Percentiles rank a stretch among this genome's conserved stretches.
Evolutionary conservation across 148 eudicot genomes (phyloP).

Genomic region (Oxyria digyna): DNA sequence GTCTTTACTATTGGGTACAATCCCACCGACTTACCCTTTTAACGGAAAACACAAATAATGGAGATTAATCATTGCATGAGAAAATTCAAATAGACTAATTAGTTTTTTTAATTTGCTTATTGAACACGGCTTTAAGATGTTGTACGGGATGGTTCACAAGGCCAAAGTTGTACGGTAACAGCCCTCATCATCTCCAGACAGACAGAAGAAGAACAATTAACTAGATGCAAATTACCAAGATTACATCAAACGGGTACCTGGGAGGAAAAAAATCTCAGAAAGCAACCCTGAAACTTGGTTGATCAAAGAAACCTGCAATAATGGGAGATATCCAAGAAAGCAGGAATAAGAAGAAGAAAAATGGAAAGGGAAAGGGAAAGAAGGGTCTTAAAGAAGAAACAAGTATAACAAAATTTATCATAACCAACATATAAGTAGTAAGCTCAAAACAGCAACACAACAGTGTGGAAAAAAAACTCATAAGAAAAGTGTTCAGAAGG

Average conservation of each 20-base stretch:
- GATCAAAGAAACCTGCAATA: not conserved
- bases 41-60: constrained; percentile 5
- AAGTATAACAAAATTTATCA: not conserved
- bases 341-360: constrained; percentile 8
- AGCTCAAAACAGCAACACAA: not conserved
- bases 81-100: not conserved
- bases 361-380: not conserved
- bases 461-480: not conserved
- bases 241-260: not conserved
- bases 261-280: not conserved
- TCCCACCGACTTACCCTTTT: constrained; percentile 3
- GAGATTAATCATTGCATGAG: constrained; percentile 1
- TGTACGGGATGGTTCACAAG: not conserved
- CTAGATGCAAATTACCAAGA: too few relatives aligned
- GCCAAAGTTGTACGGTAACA: constrained; percentile 6
- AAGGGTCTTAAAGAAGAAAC: too few relatives aligned
- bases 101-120: not conserved
- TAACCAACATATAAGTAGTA: not conserved
- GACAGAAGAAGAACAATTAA: too few relatives aligned
- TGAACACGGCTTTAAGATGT: not conserved
- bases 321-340: constrained; percentile 19
- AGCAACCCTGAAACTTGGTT: not conserved
- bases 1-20: constrained; percentile 4
- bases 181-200: not conserved
- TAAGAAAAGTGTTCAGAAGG: constrained; percentile 23